phyloP scores from a whole-genome alignment of 345 rosid species.

The Leavenworthia alabamica region DNA sequence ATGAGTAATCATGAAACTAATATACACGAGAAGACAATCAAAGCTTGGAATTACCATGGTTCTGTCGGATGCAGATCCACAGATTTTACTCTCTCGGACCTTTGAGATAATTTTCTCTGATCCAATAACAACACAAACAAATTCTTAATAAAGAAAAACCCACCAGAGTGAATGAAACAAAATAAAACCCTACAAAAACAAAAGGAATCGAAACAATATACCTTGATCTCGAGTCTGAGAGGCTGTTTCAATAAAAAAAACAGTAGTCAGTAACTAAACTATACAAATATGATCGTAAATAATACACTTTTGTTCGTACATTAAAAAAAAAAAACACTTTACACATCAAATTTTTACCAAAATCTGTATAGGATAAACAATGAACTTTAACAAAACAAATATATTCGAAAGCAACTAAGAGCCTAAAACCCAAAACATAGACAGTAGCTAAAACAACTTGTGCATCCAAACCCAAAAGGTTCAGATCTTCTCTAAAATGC shows the following conservation, averaged over 20 bases:
- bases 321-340: neutral
- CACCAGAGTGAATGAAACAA: too few species aligned
- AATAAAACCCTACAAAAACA: neutral
- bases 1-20: neutral
- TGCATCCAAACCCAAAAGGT: too few species aligned
- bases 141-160: neutral
- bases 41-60: constrained; percentile 49
- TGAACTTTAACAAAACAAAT: neutral
- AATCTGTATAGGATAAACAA: neutral
- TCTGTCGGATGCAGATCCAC: constrained; percentile 64
- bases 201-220: constrained; percentile 8
- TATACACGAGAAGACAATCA: neutral
- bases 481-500: too few species aligned
- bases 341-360: neutral
- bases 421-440: neutral
- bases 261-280: constrained; percentile 11
- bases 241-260: constrained; percentile 33
- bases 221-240: constrained; percentile 45
- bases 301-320: too few species aligned
- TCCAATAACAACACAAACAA: constrained; percentile 18
- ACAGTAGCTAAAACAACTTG: too few species aligned
- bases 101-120: constrained; percentile 51
- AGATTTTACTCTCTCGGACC: constrained; percentile 64
- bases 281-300: too few species aligned
- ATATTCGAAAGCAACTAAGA: neutral